phyloP scores from a whole-genome alignment of 2,329 filamentous ascomycete species.

The Diaporthe batatas region DNA sequence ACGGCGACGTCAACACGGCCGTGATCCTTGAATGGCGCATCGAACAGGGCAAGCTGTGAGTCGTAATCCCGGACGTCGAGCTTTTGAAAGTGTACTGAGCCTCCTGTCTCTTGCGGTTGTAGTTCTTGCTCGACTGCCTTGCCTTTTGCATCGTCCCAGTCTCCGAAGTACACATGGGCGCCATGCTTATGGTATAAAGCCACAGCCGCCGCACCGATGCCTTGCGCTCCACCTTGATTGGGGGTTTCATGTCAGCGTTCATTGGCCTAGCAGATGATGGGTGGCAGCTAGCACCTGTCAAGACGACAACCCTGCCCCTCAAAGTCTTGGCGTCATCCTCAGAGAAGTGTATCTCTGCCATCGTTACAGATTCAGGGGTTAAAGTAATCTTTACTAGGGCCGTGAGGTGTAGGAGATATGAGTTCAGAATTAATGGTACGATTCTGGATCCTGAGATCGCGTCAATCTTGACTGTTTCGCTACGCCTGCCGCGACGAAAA shows the following conservation, averaged over 20 bases:
- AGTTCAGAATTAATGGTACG: neutral
- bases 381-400: neutral
- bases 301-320: conserved; percentile 44
- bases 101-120: conserved; percentile 34
- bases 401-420: neutral
- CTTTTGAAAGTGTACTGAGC: conserved; percentile 53
- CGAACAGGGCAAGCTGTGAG: conserved; percentile 61
- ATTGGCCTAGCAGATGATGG: neutral
- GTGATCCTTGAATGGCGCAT: conserved; percentile 58
- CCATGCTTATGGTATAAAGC: conserved; percentile 43
- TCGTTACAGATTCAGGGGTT: neutral
- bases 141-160: conserved; percentile 46
- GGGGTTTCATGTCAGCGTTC: neutral
- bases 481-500: neutral
- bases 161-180: conserved; percentile 48
- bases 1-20: conserved; percentile 63
- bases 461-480: neutral
- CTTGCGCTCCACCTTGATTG: conserved; percentile 46
- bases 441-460: neutral
- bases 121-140: conserved; percentile 41
- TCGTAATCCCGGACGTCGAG: conserved; percentile 61
- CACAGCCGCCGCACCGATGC: conserved; percentile 48
- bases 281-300: conserved; percentile 40
- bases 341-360: conserved; percentile 42
- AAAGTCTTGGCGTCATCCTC: conserved; percentile 37